Evolutionary conservation across 371 early-diverging fungal species (phyloP).

Genomic region (Mortierella polycephala): DNA sequence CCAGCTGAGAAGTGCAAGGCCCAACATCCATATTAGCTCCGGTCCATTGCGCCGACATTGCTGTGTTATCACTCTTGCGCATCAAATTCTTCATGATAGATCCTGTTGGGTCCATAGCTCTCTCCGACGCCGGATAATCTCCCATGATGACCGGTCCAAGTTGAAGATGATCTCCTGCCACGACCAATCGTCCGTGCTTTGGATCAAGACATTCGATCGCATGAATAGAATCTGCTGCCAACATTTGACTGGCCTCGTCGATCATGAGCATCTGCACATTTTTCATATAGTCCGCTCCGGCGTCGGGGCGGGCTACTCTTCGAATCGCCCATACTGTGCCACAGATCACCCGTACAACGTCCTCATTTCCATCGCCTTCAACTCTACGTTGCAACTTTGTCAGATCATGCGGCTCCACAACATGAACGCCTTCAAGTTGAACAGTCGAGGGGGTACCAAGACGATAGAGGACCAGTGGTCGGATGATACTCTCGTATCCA

Average conservation of each 20-base stretch:
- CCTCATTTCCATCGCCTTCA: constrained; percentile 10
- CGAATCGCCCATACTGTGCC: constrained; percentile 69
- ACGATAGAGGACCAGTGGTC: constrained; percentile 34
- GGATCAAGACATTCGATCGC: constrained; percentile 59
- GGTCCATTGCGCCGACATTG: constrained; percentile 54
- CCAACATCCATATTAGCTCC: constrained; percentile 59
- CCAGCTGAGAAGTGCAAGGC: constrained; percentile 65
- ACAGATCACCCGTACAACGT: constrained; percentile 56
- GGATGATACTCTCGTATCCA: constrained; percentile 18
- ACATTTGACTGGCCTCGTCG: constrained; percentile 65
- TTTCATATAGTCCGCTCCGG: constrained; percentile 39
- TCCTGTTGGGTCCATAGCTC: constrained; percentile 59
- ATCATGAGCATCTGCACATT: constrained; percentile 63
- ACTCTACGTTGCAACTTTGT: constrained; percentile 3
- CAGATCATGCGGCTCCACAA: constrained; percentile 19
- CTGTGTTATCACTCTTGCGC: constrained; percentile 56
- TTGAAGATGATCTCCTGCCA: constrained; percentile 73
- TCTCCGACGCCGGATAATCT: constrained; percentile 55
- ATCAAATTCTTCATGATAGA: constrained; percentile 69
- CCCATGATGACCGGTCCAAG: constrained; percentile 66
- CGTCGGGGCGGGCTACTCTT: constrained; percentile 54
- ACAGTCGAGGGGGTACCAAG: constrained; percentile 7
- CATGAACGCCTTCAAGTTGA: constrained; percentile 7
- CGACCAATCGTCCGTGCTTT: constrained; percentile 57
- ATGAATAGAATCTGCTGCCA: constrained; percentile 63